Conservation (phyloP, 805 yeast genomes). For the Pichia membranifaciens region DNA sequence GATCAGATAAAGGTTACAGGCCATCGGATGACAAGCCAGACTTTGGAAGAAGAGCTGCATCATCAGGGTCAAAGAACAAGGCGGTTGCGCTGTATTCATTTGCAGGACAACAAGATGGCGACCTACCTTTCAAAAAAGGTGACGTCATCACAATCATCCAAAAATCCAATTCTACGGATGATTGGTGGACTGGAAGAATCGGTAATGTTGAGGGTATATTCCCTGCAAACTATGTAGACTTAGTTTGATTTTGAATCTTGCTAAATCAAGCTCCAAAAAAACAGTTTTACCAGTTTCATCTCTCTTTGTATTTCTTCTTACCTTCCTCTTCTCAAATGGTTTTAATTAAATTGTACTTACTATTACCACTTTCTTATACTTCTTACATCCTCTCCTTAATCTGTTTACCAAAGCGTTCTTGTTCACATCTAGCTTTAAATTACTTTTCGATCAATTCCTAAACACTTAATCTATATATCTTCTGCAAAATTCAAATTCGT, state of each 20-base stretch:
- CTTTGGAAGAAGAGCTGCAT: slow-evolving; percentile 26
- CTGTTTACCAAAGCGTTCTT: background rate
- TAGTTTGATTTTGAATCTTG: slow-evolving; percentile 32
- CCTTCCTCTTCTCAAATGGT: background rate
- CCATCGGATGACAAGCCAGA: slow-evolving; percentile 31
- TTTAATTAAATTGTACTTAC: background rate
- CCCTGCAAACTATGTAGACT: slow-evolving; percentile 95
- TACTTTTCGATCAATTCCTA: background rate
- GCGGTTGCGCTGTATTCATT: slow-evolving; percentile 88
- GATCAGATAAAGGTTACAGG: slow-evolving; percentile 19
- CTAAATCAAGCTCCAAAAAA: background rate
- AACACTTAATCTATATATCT: background rate
- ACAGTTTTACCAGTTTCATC: background rate
- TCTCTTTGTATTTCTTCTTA: background rate
- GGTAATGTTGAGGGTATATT: slow-evolving; percentile 86
- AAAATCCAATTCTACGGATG: slow-evolving; percentile 83
- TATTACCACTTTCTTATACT: background rate
- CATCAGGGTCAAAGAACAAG: slow-evolving; percentile 48
- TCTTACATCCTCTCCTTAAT: background rate
- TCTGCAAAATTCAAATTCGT: background rate
- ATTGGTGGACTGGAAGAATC: slow-evolving; percentile 97
- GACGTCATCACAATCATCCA: slow-evolving; percentile 84
- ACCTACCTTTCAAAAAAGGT: slow-evolving; percentile 88
- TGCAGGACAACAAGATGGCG: slow-evolving; percentile 91
- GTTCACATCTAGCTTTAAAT: background rate